phyloP scores from a whole-genome alignment of 192 early-diverging fungal genomes.

The Spinellus fusiger region DNA sequence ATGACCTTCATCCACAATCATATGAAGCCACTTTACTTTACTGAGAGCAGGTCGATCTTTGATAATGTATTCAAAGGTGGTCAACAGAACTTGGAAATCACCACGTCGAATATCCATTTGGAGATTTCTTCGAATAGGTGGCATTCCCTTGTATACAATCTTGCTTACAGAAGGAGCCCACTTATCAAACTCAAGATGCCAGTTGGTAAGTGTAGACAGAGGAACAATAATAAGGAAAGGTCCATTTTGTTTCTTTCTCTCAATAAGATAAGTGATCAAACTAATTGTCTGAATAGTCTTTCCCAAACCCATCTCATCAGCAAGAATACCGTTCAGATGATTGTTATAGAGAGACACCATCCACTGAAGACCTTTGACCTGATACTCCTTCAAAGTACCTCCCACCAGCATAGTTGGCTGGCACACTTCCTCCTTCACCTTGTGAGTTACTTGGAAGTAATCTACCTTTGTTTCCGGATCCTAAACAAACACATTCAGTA shows the following conservation, averaged over 20 bases:
- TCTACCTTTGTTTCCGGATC: slow-evolving; percentile 49
- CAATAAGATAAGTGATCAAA: slow-evolving; percentile 92
- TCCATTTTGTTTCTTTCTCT: slow-evolving; percentile 88
- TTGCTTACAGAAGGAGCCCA: slow-evolving; percentile 90
- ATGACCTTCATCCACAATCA: slow-evolving; percentile 99
- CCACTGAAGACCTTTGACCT: slow-evolving; percentile 96
- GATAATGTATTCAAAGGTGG: slow-evolving; percentile 97
- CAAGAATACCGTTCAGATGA: slow-evolving; percentile 94
- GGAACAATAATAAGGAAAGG: slow-evolving; percentile 96
- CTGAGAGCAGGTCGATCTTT: slow-evolving; percentile 81
- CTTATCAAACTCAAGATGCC: slow-evolving; percentile 95
- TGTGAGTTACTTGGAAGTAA: slow-evolving; percentile 90
- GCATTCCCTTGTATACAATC: slow-evolving; percentile 91
- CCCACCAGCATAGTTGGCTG: slow-evolving; percentile 86
- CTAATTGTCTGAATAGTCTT: slow-evolving; percentile 96
- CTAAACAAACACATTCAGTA: neutral
- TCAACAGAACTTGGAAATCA: slow-evolving; percentile 95
- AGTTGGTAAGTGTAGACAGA: slow-evolving; percentile 95
- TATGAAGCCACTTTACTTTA: slow-evolving; percentile 95
- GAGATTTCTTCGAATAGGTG: slow-evolving; percentile 64
- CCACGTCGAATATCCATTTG: slow-evolving; percentile 66
- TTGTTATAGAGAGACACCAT: slow-evolving; percentile 99
- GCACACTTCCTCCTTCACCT: slow-evolving; percentile 70
- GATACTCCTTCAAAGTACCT: slow-evolving; percentile 94
- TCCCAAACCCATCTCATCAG: slow-evolving; percentile 92